phyloP scores from a whole-genome alignment of 495 filamentous ascomycete genomes.

The Umbilicaria muhlenbergii region DNA sequence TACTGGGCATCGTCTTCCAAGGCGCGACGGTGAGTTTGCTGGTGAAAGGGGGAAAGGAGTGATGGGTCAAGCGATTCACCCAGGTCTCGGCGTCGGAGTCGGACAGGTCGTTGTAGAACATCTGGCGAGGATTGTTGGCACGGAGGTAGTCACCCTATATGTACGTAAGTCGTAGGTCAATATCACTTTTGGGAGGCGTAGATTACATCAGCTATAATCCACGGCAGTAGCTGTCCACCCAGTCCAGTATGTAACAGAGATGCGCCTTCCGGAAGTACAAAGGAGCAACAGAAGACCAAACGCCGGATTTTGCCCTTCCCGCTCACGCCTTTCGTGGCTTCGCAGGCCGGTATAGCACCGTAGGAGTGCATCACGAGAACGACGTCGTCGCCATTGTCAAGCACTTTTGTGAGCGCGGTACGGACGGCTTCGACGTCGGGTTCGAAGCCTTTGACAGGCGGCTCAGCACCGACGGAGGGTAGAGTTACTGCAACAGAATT shows the following conservation, averaged over 20 bases:
- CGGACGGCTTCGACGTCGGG: conserved; percentile 19
- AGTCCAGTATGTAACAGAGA: too few relatives aligned
- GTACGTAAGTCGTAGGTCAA: too few relatives aligned
- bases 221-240: too few relatives aligned
- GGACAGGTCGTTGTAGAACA: conserved; percentile 17
- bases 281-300: too few relatives aligned
- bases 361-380: conserved; percentile 19
- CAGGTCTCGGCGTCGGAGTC: conserved; percentile 7
- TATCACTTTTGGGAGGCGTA: too few relatives aligned
- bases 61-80: conserved; percentile 11
- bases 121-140: too few relatives aligned
- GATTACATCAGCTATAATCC: too few relatives aligned
- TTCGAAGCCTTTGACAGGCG: conserved; percentile 14
- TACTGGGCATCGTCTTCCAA: conserved; percentile 29
- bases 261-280: too few relatives aligned
- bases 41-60: conserved; percentile 6
- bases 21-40: conserved; percentile 23
- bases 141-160: too few relatives aligned
- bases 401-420: conserved; percentile 14
- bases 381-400: conserved; percentile 19
- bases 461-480: conserved; percentile 19
- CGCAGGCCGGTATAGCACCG: conserved; percentile 5
- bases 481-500: conserved; percentile 17
- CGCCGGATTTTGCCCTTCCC: conserved; percentile 30
- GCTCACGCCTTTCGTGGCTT: conserved; percentile 30